These are phyloP conservation scores for Citropsis articulata DNA, from an alignment of 345 rosid species.

Conservation along the genomic window DNA sequence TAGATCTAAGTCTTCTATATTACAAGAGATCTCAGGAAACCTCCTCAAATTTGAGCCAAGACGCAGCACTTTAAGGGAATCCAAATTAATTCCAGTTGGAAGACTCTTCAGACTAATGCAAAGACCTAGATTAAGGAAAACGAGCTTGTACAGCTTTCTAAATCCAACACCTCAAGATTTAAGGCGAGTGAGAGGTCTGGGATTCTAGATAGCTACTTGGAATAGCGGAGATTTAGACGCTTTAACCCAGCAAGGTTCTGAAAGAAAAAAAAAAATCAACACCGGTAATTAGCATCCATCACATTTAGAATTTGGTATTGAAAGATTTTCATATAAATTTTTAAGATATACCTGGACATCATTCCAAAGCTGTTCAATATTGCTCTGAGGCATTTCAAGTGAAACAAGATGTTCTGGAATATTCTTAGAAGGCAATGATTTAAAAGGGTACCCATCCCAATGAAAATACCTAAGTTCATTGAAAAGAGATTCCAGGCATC, in stretches of 20 bases:
- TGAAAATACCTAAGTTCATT: too few relatives aligned
- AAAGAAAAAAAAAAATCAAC: neutral
- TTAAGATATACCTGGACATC: conserved; percentile 17
- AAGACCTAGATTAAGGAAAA: too few relatives aligned
- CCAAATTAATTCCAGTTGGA: neutral
- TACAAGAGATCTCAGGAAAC: too few relatives aligned
- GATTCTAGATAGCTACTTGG: conserved; percentile 9
- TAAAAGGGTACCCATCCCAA: conserved; percentile 21
- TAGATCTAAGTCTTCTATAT: too few relatives aligned
- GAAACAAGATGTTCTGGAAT: conserved; percentile 24
- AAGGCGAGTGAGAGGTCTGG: conserved; percentile 1
- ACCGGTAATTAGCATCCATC: neutral
- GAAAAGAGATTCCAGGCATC: too few relatives aligned
- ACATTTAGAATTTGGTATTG: neutral
- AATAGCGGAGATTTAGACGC: conserved; percentile 21
- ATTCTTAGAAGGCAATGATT: conserved; percentile 29
- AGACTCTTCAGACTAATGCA: conserved; percentile 23
- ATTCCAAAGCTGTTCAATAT: neutral
- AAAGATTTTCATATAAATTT: neutral
- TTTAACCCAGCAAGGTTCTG: neutral
- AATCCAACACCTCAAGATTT: conserved; percentile 25
- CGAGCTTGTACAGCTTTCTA: conserved; percentile 25
- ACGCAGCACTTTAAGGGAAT: too few relatives aligned
- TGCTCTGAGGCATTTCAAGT: conserved; percentile 23
- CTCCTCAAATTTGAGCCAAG: too few relatives aligned